phyloP scores from a whole-genome alignment of 768 basidiomycete species.

The Sporobolomyces pararoseus region DNA sequence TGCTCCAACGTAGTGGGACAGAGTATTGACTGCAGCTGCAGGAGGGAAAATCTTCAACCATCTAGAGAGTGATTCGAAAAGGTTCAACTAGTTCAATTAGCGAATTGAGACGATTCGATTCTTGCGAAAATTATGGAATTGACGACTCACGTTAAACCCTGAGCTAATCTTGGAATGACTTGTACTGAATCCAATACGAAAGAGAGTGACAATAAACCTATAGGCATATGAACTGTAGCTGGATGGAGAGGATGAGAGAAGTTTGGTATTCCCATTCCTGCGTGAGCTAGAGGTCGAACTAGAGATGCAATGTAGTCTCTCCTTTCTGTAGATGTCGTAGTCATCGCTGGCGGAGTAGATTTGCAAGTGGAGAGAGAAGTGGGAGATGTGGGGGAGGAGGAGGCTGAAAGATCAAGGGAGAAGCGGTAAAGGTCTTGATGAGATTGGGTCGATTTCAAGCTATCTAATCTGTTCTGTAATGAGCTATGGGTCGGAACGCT shows the following conservation, averaged over 20 bases:
- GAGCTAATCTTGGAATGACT: constrained; percentile 43
- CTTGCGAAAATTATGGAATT: neutral
- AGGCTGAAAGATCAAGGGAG: neutral
- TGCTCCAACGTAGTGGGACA: constrained; percentile 48
- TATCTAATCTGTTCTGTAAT: neutral
- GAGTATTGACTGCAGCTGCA: constrained; percentile 40
- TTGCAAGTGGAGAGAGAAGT: neutral
- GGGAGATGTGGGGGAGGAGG: neutral
- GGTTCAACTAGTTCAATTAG: neutral
- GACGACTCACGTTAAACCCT: constrained; percentile 30
- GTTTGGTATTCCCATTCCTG: constrained; percentile 32
- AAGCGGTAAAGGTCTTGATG: neutral
- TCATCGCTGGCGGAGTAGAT: neutral
- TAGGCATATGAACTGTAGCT: constrained; percentile 43
- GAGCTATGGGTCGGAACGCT: too few relatives aligned
- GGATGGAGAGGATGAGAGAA: constrained; percentile 42
- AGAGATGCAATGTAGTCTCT: constrained; percentile 4
- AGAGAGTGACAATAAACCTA: constrained; percentile 41
- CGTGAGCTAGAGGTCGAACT: constrained; percentile 4
- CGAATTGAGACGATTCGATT: too few relatives aligned
- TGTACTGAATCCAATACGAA: constrained; percentile 45
- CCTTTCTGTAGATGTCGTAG: neutral
- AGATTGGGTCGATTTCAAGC: neutral
- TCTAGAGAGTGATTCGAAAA: constrained; percentile 31
- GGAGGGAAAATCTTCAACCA: constrained; percentile 44